phyloP scores from a whole-genome alignment of 148 eudicot genomes.

The Rhododendron mucronatum region DNA sequence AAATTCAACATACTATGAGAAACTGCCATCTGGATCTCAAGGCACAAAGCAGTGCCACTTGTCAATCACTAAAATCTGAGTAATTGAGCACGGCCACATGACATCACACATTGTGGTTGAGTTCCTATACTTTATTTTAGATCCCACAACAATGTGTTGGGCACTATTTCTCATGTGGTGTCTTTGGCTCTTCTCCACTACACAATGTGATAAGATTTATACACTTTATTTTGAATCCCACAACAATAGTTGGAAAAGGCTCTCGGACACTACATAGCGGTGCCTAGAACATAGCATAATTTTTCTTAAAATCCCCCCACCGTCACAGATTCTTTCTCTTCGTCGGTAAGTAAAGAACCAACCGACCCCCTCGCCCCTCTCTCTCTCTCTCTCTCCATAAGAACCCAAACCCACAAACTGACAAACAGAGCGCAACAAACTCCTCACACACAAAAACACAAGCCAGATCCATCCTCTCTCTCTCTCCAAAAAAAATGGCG shows the following conservation, averaged over 20 bases:
- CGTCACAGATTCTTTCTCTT: background rate
- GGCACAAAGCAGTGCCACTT: background rate
- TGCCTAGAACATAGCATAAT: background rate
- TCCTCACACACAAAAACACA: background rate
- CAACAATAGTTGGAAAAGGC: too few species aligned
- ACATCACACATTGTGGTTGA: too few species aligned
- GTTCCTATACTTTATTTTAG: too few species aligned
- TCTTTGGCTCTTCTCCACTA: too few species aligned
- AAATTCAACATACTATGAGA: too few species aligned
- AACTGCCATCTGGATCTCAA: background rate
- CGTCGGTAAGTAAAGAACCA: background rate
- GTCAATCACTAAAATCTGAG: background rate
- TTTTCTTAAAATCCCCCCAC: background rate
- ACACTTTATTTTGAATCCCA: too few species aligned
- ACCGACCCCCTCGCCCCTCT: background rate
- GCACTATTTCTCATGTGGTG: too few species aligned
- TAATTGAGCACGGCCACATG: too few species aligned
- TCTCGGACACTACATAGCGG: too few species aligned
- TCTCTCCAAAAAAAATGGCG: constrained; percentile 28
- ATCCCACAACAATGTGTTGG: too few species aligned
- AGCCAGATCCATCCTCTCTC: constrained; percentile 16
- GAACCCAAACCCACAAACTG: background rate
- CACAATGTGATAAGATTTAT: too few species aligned
- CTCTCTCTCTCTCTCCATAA: background rate
- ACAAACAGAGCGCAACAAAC: background rate